Evolutionary conservation across 2,329 filamentous ascomycete genomes (phyloP).

Genomic region (Pseudogymnoascus sp.): DNA sequence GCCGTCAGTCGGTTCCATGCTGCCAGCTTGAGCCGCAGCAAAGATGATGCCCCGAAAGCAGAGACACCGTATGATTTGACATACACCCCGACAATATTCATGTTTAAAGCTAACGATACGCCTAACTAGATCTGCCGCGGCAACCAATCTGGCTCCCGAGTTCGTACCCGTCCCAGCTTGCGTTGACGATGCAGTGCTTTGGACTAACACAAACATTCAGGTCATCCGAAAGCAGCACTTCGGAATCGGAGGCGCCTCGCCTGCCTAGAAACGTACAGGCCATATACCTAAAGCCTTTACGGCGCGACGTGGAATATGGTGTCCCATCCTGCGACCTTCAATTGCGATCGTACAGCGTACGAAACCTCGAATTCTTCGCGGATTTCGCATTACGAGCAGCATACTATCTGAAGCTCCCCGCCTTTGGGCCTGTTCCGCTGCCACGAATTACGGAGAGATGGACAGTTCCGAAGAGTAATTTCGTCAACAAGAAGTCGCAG

Average conservation of each 20-base stretch:
- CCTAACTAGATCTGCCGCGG: not conserved
- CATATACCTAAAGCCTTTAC: constrained; percentile 76
- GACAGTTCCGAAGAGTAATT: constrained; percentile 83
- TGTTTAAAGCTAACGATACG: not conserved
- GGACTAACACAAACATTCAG: constrained; percentile 1
- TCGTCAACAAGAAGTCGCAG: constrained; percentile 95
- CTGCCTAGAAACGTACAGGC: constrained; percentile 76
- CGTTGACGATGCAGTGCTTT: not conserved
- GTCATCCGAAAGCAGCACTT: not conserved
- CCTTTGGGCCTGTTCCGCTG: constrained; percentile 75
- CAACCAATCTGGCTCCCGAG: not conserved
- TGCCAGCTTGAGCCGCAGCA: not conserved
- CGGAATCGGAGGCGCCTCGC: constrained; percentile 50
- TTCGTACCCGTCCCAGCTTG: not conserved
- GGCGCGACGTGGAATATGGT: constrained; percentile 63
- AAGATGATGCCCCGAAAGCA: not conserved
- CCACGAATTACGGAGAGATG: constrained; percentile 84
- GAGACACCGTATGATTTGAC: not conserved
- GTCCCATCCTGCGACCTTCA: constrained; percentile 86
- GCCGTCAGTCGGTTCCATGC: constrained; percentile 34
- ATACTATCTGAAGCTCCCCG: constrained; percentile 84
- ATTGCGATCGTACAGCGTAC: constrained; percentile 80
- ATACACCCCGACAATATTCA: not conserved
- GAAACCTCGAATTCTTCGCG: constrained; percentile 86
- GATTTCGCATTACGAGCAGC: constrained; percentile 92